These are phyloP conservation scores for Elymus sibiricus DNA, from an alignment of 176 grass and related monocot genomes.

Conservation along the genomic window DNA sequence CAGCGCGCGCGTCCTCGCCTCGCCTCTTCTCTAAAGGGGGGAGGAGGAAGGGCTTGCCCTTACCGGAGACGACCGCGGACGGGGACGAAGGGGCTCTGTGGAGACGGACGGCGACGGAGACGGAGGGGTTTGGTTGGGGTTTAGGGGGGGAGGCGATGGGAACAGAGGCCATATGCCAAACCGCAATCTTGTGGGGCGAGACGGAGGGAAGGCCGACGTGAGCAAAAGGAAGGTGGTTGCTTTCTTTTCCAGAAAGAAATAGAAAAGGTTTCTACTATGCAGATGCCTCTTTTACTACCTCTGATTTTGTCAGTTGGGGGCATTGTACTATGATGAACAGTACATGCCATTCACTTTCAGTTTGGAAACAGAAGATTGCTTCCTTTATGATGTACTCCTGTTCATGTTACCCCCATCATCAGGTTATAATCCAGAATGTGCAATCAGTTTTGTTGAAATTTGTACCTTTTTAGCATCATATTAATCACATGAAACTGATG, in stretches of 20 bases:
- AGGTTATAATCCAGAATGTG: too few relatives aligned
- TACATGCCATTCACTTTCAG: not conserved
- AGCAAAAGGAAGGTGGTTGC: not conserved
- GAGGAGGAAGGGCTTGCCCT: not conserved
- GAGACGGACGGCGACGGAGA: not conserved
- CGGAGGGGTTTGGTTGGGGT: constrained; percentile 14
- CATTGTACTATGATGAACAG: not conserved
- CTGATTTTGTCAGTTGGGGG: not conserved
- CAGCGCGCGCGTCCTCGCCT: not conserved
- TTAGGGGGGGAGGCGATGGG: not conserved
- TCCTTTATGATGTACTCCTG: too few relatives aligned
- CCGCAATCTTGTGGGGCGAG: not conserved
- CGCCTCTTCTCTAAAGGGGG: not conserved
- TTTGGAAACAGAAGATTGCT: not conserved
- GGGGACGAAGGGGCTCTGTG: not conserved
- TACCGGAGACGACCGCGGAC: not conserved
- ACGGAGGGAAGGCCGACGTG: not conserved
- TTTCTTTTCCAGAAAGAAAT: not conserved
- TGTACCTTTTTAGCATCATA: too few relatives aligned
- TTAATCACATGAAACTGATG: too few relatives aligned
- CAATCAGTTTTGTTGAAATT: too few relatives aligned
- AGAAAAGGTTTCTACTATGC: not conserved
- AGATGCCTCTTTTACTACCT: not conserved
- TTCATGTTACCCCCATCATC: too few relatives aligned
- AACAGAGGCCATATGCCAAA: not conserved